Percentiles rank a stretch among this genome's conserved stretches.
Conservation (phyloP, 495 filamentous ascomycete species). For the Chaetomidium leptoderma region DNA sequence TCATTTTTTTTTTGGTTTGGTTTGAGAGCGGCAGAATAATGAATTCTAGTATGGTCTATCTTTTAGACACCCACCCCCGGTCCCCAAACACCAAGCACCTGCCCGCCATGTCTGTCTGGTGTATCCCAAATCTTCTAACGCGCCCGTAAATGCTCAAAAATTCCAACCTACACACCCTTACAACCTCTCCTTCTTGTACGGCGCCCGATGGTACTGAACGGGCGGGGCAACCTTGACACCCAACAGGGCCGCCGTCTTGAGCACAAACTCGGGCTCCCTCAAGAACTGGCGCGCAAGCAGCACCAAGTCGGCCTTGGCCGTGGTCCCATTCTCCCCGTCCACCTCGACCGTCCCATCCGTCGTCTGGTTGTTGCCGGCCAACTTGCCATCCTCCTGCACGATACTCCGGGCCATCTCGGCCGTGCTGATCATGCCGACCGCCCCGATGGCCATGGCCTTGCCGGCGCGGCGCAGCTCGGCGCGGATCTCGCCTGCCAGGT, state of each 20-base stretch:
- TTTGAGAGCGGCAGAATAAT: too few species aligned
- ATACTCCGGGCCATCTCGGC: slow-evolving; percentile 56
- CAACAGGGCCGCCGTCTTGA: slow-evolving; percentile 55
- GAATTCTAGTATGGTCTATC: background rate
- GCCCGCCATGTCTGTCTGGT: background rate
- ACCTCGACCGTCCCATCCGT: slow-evolving; percentile 13
- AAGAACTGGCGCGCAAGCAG: slow-evolving; percentile 61
- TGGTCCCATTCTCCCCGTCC: slow-evolving; percentile 42
- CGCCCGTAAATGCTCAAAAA: too few species aligned
- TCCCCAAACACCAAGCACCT: background rate
- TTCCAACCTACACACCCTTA: background rate
- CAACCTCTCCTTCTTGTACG: slow-evolving; percentile 6
- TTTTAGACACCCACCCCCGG: too few species aligned
- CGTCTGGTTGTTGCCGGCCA: background rate
- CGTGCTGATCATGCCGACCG: slow-evolving; percentile 68
- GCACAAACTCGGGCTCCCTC: slow-evolving; percentile 63
- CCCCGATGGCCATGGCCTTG: slow-evolving; percentile 57
- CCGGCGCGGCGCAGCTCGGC: slow-evolving; percentile 52
- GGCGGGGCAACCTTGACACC: slow-evolving; percentile 55
- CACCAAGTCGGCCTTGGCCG: slow-evolving; percentile 58
- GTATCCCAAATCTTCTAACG: too few species aligned
- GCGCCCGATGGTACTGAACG: slow-evolving; percentile 44
- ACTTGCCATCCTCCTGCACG: slow-evolving; percentile 44
- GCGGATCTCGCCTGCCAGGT: slow-evolving; percentile 57
- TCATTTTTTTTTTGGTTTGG: background rate